Base-by-base conservation (phyloP, 331 rosid genomes). In the Dryas integrifolia region DNA sequence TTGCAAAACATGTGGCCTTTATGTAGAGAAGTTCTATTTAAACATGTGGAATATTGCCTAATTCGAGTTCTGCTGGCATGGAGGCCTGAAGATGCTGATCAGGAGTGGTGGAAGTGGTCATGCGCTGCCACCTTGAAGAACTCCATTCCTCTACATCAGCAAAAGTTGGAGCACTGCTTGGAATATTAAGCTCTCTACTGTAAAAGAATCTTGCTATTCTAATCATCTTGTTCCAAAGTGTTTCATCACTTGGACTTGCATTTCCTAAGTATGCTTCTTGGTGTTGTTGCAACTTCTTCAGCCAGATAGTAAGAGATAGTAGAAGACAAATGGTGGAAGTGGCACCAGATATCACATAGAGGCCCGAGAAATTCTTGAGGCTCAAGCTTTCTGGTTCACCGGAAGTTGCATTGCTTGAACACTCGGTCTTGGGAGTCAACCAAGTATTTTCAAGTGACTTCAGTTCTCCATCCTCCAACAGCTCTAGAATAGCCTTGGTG, bases 321-420 rank as follows among this genome's bases (percentile, higher is more conserved):
- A 89, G 58, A 49, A 87, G 62, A 57, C 92, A 87, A 24, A 84
- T 58, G 5, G 83, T 69, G 18, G 92, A 83, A 16, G 78, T 87
- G 55, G 55, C 76, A 35, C 78, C 88, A 48, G 86, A 85, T 63
- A 87, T 73, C 9, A 77, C 82, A 60, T 67, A 89, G 68, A 87
- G 96, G 65, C 76, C 72, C 80, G 90, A 83, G 45, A 87, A 87
- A 69, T 80, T 77, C 41, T 46, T 72, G 16, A 85, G 78, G 69
- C 39, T 80, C 75, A 89, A 75, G 72, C 88, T 89, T 72, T 62
- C 75, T 4, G 75, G 59, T 6, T 9, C 51, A 4, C 38, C 47
- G 3, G 89, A 76, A 58, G 67, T 66, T 45, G 72, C 64, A 78
- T 45, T 70, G 21, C 12, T 70, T 16, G 65, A 60, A 72, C 88